These are phyloP conservation scores for Paramecium octaurelia DNA, from an alignment of 73 alveolate species.

Conservation along the genomic window DNA sequence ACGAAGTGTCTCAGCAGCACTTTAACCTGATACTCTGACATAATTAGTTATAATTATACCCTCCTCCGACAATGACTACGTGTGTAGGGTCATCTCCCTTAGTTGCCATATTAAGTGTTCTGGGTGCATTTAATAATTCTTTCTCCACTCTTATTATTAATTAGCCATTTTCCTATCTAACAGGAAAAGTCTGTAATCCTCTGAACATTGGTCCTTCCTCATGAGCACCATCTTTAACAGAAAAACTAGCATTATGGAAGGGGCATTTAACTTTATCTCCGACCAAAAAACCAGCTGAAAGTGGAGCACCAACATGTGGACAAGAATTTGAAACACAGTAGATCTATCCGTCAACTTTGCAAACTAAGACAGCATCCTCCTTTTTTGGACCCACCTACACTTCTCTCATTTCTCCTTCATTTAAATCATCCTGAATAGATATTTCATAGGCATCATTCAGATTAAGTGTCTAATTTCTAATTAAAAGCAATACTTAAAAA, in stretches of 20 bases:
- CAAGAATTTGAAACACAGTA: slow-evolving; percentile 69
- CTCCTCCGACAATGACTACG: slow-evolving; percentile 91
- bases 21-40: slow-evolving; percentile 75
- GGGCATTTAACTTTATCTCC: slow-evolving; percentile 88
- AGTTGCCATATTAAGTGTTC: slow-evolving; percentile 74
- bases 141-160: slow-evolving; percentile 72
- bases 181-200: slow-evolving; percentile 79
- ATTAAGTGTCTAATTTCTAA: neutral
- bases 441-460: slow-evolving; percentile 34
- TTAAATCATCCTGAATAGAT: slow-evolving; percentile 5
- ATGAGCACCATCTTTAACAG: slow-evolving; percentile 78
- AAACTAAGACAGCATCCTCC: slow-evolving; percentile 66
- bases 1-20: slow-evolving; percentile 92
- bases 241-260: slow-evolving; percentile 90
- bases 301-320: slow-evolving; percentile 89
- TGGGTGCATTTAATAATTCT: slow-evolving; percentile 29
- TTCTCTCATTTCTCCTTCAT: slow-evolving; percentile 65
- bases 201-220: slow-evolving; percentile 86
- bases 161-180: slow-evolving; percentile 75
- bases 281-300: slow-evolving; percentile 68
- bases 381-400: slow-evolving; percentile 64
- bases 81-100: slow-evolving; percentile 76
- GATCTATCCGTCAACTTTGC: slow-evolving; percentile 59
- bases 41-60: slow-evolving; percentile 35
- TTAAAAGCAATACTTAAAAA: neutral